phyloP scores from a whole-genome alignment of 352 stramenopile genomes.

The Globisporangium cylindrosporum region DNA sequence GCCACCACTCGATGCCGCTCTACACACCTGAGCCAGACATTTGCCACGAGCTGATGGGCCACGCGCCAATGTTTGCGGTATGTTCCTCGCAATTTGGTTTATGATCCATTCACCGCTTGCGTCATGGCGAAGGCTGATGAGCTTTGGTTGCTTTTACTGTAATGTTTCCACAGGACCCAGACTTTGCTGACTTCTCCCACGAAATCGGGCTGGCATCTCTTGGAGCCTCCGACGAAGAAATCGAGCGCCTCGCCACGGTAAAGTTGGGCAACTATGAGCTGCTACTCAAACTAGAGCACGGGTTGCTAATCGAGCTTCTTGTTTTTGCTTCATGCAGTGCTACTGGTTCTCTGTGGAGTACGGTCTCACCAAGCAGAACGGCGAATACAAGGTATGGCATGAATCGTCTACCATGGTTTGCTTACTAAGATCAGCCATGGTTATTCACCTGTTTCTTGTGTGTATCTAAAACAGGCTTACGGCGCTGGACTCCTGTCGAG shows the following conservation, averaged over 20 bases:
- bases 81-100: constrained; percentile 1
- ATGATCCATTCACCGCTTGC: neutral
- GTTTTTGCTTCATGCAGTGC: constrained; percentile 41
- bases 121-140: neutral
- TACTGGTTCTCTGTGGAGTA: constrained; percentile 99
- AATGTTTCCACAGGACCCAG: constrained; percentile 68
- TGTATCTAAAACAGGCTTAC: constrained; percentile 75
- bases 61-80: constrained; percentile 96
- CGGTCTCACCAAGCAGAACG: constrained; percentile 92
- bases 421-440: neutral
- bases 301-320: too few relatives aligned
- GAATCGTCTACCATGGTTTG: neutral
- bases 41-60: constrained; percentile 95
- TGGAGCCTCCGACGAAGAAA: constrained; percentile 94
- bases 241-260: constrained; percentile 90
- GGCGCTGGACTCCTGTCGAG: constrained; percentile 95
- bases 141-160: neutral
- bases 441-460: neutral
- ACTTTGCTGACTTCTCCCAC: constrained; percentile 97
- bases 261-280: neutral
- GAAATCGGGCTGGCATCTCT: constrained; percentile 96
- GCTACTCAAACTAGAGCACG: neutral
- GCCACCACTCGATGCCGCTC: constrained; percentile 93
- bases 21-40: constrained; percentile 99
- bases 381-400: constrained; percentile 84